Evolutionary conservation across 1,284 basidiomycete species (phyloP).

Genomic region (Ceratobasidium sp.): DNA sequence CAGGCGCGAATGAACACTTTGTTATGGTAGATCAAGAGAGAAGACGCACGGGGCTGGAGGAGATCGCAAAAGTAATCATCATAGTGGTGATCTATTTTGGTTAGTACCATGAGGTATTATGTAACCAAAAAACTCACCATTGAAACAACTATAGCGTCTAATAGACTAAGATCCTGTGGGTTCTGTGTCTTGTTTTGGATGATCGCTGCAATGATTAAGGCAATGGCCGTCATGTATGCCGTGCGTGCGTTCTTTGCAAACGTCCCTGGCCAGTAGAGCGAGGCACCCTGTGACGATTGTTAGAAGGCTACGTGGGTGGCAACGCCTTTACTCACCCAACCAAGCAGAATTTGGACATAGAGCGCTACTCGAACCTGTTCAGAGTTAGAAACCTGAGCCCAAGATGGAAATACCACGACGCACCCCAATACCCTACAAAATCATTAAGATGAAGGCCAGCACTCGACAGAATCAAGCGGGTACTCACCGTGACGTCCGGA

Average conservation of each 20-base stretch:
- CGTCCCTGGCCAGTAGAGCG: background rate
- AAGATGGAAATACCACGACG: background rate
- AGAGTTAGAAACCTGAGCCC: background rate
- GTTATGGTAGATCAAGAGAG: too few species aligned
- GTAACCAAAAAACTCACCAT: background rate
- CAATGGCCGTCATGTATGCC: constrained; percentile 27
- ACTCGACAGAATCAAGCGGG: too few species aligned
- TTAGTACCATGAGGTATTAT: background rate
- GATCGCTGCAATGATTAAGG: constrained; percentile 23
- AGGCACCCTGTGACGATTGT: background rate
- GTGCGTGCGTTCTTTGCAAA: constrained; percentile 29
- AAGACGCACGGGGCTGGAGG: constrained; percentile 15
- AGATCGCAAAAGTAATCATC: constrained; percentile 28
- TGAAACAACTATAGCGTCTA: constrained; percentile 26
- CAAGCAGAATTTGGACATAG: constrained; percentile 31
- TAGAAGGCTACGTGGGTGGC: background rate
- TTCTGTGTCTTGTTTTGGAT: background rate
- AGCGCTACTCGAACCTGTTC: constrained; percentile 20
- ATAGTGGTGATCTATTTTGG: constrained; percentile 18
- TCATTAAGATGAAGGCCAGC: too few species aligned
- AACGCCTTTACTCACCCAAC: constrained; percentile 13
- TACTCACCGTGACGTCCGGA: constrained; percentile 17
- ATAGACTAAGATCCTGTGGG: constrained; percentile 1
- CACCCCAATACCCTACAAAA: background rate
- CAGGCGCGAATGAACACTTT: too few species aligned